Conservation (phyloP, 2,329 filamentous ascomycete genomes). For the Ophiostoma sp. region DNA sequence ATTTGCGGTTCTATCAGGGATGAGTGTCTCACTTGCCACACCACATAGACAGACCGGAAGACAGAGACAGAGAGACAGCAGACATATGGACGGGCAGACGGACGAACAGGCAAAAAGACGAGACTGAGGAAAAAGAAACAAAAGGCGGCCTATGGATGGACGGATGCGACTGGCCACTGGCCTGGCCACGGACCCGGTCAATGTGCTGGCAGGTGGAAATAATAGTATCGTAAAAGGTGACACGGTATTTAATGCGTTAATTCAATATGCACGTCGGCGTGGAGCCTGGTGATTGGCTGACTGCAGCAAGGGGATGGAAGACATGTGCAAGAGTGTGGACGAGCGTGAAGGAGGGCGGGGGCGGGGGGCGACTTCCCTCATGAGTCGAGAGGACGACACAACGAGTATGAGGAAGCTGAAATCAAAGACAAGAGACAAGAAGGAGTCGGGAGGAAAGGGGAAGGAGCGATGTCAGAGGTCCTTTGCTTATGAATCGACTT, state of each 20-base stretch:
- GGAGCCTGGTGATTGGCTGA: conserved; percentile 26
- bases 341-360: conserved; percentile 16
- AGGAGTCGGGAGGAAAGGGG: neutral
- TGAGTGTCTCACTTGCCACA: neutral
- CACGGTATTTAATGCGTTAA: neutral
- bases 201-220: conserved; percentile 12
- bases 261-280: conserved; percentile 22
- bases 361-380: neutral
- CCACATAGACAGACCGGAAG: neutral
- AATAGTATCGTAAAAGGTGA: neutral
- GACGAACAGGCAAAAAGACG: neutral
- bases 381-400: neutral
- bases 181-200: conserved; percentile 8
- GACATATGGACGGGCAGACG: neutral
- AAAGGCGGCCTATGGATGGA: neutral
- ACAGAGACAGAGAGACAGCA: neutral
- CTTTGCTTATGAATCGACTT: neutral
- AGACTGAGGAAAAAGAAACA: neutral
- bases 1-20: neutral
- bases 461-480: neutral
- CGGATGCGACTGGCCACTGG: neutral
- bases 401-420: neutral
- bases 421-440: neutral
- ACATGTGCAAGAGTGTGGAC: neutral
- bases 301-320: conserved; percentile 11